phyloP scores from a whole-genome alignment of 805 yeast genomes.

The Candida alai region DNA sequence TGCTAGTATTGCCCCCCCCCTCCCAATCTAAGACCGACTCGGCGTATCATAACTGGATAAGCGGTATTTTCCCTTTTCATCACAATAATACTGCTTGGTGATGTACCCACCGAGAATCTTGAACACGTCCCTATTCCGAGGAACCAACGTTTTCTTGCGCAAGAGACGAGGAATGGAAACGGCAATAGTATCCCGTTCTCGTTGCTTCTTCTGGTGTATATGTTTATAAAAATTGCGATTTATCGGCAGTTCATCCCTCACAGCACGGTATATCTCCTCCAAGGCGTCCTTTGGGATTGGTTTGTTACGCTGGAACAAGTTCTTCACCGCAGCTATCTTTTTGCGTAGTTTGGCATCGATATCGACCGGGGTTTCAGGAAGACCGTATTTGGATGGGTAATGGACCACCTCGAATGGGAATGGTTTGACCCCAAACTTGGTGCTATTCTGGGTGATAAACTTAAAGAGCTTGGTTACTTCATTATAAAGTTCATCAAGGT shows the following conservation, averaged over 20 bases:
- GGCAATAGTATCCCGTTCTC: slow-evolving; percentile 6
- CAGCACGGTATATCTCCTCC: slow-evolving; percentile 15
- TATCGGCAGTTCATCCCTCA: slow-evolving; percentile 10
- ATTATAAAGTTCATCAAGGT: too few relatives aligned
- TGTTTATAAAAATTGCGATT: slow-evolving; percentile 6
- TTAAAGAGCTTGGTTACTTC: too few relatives aligned
- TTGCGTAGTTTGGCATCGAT: slow-evolving; percentile 23
- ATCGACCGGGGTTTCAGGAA: slow-evolving; percentile 25
- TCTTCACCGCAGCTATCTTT: slow-evolving; percentile 22
- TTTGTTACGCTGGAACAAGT: slow-evolving; percentile 12
- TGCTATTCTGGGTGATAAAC: too few relatives aligned
- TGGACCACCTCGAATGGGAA: slow-evolving; percentile 29
- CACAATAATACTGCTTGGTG: slow-evolving; percentile 26
- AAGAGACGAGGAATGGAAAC: background rate
- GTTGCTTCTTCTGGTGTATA: slow-evolving; percentile 3
- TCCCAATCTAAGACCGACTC: too few relatives aligned
- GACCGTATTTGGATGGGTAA: slow-evolving; percentile 26
- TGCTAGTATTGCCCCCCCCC: too few relatives aligned
- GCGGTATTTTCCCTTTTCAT: slow-evolving; percentile 12
- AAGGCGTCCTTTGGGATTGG: slow-evolving; percentile 22
- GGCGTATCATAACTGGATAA: too few relatives aligned
- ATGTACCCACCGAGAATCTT: slow-evolving; percentile 25
- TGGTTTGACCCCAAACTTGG: too few relatives aligned
- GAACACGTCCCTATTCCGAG: slow-evolving; percentile 27
- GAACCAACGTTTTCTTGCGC: slow-evolving; percentile 23